Evolutionary conservation across 495 filamentous ascomycete genomes (phyloP).

Genomic region (Hyphodiscus hymeniophilus): DNA sequence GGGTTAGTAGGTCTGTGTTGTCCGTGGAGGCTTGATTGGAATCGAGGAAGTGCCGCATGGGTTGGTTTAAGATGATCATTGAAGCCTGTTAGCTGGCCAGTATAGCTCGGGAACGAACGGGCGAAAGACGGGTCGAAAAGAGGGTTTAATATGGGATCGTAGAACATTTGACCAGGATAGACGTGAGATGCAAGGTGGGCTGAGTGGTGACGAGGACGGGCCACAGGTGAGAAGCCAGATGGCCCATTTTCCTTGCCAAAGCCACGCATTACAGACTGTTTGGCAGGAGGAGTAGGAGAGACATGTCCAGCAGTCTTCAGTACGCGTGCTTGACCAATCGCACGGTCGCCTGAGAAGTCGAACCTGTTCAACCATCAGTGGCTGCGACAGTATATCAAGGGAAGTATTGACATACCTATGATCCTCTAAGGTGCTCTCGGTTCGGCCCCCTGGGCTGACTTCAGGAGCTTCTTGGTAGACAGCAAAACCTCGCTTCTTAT

Average conservation of each 20-base stretch:
- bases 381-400: not conserved
- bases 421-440: constrained; percentile 24
- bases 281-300: constrained; percentile 15
- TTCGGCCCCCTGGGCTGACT: constrained; percentile 22
- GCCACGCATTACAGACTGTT: constrained; percentile 1
- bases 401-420: constrained; percentile 17
- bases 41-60: constrained; percentile 3
- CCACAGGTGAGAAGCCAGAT: not conserved
- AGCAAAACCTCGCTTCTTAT: constrained; percentile 22
- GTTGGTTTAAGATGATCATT: not conserved
- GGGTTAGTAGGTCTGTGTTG: constrained; percentile 8
- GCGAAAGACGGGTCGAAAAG: constrained; percentile 27
- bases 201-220: constrained; percentile 2
- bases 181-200: constrained; percentile 10
- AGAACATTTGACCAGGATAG: constrained; percentile 24
- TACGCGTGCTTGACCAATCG: not conserved
- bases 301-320: not conserved
- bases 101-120: not conserved
- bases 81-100: constrained; percentile 12
- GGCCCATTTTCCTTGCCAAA: constrained; percentile 14
- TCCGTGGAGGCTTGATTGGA: constrained; percentile 6
- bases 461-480: constrained; percentile 28
- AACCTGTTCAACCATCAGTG: constrained; percentile 6
- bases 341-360: constrained; percentile 14
- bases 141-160: constrained; percentile 32